These are phyloP conservation scores for Oryza punctata DNA, from an alignment of 176 grass and related monocot species.

Conservation along the genomic window DNA sequence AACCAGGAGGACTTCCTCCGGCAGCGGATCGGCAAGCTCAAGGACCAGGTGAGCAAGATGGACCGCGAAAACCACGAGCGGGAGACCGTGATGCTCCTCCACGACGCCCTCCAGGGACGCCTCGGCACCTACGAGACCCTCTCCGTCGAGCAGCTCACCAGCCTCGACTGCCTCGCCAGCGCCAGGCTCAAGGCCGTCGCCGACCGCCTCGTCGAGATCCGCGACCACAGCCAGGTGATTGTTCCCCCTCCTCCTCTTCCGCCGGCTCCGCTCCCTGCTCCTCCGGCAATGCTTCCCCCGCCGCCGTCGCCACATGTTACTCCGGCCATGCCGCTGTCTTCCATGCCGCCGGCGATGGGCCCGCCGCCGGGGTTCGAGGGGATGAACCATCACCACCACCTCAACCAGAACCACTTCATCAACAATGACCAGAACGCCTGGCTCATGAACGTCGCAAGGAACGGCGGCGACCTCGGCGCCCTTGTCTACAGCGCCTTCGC, in stretches of 20 bases:
- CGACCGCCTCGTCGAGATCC: background rate
- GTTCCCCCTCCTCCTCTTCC: background rate
- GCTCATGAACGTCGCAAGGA: background rate
- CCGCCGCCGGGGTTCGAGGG: background rate
- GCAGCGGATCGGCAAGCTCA: background rate
- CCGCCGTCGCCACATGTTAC: background rate
- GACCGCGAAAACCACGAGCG: background rate
- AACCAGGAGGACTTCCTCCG: conserved; percentile 46
- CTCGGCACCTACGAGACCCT: background rate
- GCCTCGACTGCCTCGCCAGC: background rate
- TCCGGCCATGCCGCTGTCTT: no score
- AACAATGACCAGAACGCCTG: background rate
- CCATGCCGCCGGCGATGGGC: background rate
- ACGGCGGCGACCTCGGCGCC: background rate
- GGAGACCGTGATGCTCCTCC: conserved; percentile 12
- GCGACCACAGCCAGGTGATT: background rate
- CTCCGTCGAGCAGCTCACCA: conserved; percentile 16
- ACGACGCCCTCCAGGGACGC: background rate
- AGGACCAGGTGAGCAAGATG: background rate
- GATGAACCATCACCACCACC: background rate
- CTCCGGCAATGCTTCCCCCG: background rate
- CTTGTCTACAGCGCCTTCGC: background rate
- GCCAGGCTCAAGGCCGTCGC: background rate
- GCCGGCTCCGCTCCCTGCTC: background rate
- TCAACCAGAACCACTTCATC: background rate